Base-by-base conservation (phyloP, 345 rosid species). In the Bruguiera gymnorhiza region DNA sequence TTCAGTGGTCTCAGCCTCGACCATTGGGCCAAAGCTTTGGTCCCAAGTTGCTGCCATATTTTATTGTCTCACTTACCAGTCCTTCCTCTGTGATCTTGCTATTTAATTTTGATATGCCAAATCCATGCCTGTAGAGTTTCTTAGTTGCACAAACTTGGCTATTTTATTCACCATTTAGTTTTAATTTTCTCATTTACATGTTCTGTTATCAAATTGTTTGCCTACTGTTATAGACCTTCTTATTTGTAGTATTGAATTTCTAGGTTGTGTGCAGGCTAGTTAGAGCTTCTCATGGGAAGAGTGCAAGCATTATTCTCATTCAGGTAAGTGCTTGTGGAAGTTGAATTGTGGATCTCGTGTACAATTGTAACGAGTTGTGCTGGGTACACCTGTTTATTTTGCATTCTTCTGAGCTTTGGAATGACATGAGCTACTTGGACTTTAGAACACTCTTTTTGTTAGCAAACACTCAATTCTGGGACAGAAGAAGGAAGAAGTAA, bases 281-380 rank as follows among this genome's bases (percentile, higher is more conserved):
- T 71, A 84, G 90, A 79, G 84, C 79, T 78, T 88, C 90, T 79
- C 89, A 87, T 68, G 75, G 63, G 1, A 87, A 87, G 73, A 94
- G 92, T 67, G 97, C 98, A 7, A 85, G 90, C 67, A 86, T 92
- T 72, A 81, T 95, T 84, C 99, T 92, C 74, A 84, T 95, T 81
- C 97, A 92, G 97, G 99, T 84, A 53, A 50, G 23, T 69, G 54
- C 66, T 70, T 50, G 13, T 24, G 62, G 36, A 20, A 36, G 43
- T 53, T 52, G 27, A 27, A 7, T 51, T 23, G 29, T 23, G 8
- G 29, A n/a, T 23, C 13, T 21, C 2, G 16, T 39, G 48, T 39
- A 55, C 4, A 23, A 23, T 55, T 23, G 27, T 23, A 55, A n/a
- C 6, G 24, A 39, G 15, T 54, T 19, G 52, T 50, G 26, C 15